Percentiles rank a stretch among this genome's conserved stretches.
phyloP scores from a whole-genome alignment of 305 asterid genomes.

The Fraxinus dipetala region DNA sequence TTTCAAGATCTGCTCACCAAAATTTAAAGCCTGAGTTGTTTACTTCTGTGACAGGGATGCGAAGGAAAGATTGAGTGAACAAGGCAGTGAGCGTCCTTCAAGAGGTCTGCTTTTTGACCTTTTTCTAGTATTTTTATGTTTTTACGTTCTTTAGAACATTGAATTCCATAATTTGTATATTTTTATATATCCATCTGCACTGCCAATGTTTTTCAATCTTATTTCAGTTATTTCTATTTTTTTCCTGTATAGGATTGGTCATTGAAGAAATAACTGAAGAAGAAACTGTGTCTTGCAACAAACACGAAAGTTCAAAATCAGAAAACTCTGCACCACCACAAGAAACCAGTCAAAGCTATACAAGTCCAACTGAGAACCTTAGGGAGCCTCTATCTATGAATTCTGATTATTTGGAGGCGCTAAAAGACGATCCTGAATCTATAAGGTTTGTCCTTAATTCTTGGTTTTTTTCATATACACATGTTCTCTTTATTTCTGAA shows the following conservation, averaged over 20 bases:
- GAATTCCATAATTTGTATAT: slow-evolving; percentile 14
- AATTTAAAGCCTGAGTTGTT: slow-evolving; percentile 15
- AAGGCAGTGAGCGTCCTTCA: slow-evolving; percentile 48
- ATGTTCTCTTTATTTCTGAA: not conserved
- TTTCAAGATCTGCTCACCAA: slow-evolving; percentile 18
- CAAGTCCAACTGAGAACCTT: slow-evolving; percentile 34
- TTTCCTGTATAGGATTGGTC: slow-evolving; percentile 46
- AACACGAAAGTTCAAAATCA: slow-evolving; percentile 30
- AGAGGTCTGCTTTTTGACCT: slow-evolving; percentile 44
- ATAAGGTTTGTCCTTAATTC: slow-evolving; percentile 51
- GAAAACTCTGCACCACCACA: slow-evolving; percentile 34
- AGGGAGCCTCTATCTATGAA: slow-evolving; percentile 39
- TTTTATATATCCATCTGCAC: not conserved
- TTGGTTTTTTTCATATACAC: not conserved
- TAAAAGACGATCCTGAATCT: slow-evolving; percentile 74
- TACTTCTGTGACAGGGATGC: slow-evolving; percentile 51
- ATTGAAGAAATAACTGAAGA: slow-evolving; percentile 88
- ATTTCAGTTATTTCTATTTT: not conserved
- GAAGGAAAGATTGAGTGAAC: slow-evolving; percentile 54
- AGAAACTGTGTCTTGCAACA: slow-evolving; percentile 44
- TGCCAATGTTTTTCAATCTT: not conserved
- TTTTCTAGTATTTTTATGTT: slow-evolving; percentile 4
- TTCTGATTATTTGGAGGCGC: slow-evolving; percentile 53
- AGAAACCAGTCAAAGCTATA: slow-evolving; percentile 35
- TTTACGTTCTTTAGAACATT: slow-evolving; percentile 8